Conservation (phyloP, 495 filamentous ascomycete genomes). For the Talaromyces proteolyticus region DNA sequence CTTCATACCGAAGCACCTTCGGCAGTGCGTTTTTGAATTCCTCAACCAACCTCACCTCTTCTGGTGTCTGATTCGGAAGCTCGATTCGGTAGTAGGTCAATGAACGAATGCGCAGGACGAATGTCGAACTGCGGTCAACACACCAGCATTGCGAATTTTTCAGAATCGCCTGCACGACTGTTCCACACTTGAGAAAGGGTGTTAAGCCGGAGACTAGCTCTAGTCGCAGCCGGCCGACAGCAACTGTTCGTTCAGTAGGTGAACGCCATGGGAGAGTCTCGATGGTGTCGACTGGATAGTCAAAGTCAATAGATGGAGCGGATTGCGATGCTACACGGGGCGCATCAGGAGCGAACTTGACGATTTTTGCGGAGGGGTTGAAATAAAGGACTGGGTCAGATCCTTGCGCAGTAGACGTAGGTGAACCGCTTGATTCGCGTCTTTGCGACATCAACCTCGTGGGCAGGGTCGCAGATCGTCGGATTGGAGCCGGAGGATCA, state of each 20-base stretch:
- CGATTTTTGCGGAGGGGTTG: conserved; percentile 59
- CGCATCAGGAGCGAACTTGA: conserved; percentile 50
- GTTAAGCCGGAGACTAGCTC: conserved; percentile 77
- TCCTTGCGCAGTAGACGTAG: conserved; percentile 5
- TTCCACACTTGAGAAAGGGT: conserved; percentile 78
- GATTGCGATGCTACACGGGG: conserved; percentile 36
- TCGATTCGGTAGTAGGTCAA: conserved; percentile 88
- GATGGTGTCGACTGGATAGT: conserved; percentile 37
- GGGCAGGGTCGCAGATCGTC: conserved; percentile 56
- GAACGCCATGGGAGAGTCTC: conserved; percentile 67
- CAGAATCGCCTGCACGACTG: conserved; percentile 74
- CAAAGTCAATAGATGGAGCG: conserved; percentile 34
- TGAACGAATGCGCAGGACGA: conserved; percentile 72
- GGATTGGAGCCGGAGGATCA: conserved; percentile 28
- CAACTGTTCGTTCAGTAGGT: conserved; percentile 72
- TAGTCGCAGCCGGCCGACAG: conserved; percentile 70
- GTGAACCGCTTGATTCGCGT: neutral
- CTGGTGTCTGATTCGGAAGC: conserved; percentile 54
- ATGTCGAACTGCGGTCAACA: conserved; percentile 77
- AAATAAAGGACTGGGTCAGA: conserved; percentile 67
- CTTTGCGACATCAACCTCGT: conserved; percentile 34
- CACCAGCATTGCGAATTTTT: conserved; percentile 90
- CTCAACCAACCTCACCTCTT: conserved; percentile 53
- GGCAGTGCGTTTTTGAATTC: conserved; percentile 64
- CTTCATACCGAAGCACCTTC: conserved; percentile 74